Evolutionary conservation across 495 filamentous ascomycete species (phyloP).

Genomic region (Penicillium maclennaniae): DNA sequence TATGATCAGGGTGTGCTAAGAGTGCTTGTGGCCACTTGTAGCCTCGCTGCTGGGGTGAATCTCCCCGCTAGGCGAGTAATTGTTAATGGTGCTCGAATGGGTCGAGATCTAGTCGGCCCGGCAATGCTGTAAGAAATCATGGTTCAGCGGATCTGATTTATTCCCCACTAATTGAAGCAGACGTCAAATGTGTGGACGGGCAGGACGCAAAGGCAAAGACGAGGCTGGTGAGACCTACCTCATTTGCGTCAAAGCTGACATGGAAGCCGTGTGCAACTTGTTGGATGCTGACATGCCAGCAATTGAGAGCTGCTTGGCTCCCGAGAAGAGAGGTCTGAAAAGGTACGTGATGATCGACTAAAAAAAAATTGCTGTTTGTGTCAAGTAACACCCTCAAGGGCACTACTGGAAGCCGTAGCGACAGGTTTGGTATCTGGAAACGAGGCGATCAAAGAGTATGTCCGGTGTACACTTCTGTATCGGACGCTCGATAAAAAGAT

Average conservation of each 20-base stretch:
- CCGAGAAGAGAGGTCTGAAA: slow-evolving; percentile 66
- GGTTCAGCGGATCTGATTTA: not conserved
- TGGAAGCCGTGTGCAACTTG: slow-evolving; percentile 65
- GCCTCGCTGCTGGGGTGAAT: slow-evolving; percentile 83
- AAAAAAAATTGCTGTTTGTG: not conserved
- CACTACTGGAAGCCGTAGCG: slow-evolving; percentile 70
- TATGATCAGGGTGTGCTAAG: slow-evolving; percentile 69
- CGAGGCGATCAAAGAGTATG: slow-evolving; percentile 67
- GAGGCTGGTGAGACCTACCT: slow-evolving; percentile 77
- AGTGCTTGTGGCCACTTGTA: slow-evolving; percentile 77
- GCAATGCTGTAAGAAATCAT: slow-evolving; percentile 58
- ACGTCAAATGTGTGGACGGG: slow-evolving; percentile 80
- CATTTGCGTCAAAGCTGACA: slow-evolving; percentile 66
- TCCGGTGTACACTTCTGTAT: slow-evolving; percentile 64
- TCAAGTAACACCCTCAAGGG: slow-evolving; percentile 39
- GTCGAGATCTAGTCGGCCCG: slow-evolving; percentile 69
- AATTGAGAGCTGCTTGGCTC: slow-evolving; percentile 65
- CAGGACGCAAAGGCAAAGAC: slow-evolving; percentile 80
- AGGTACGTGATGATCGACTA: slow-evolving; percentile 36
- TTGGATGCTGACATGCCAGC: slow-evolving; percentile 70
- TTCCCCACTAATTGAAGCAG: slow-evolving; percentile 32
- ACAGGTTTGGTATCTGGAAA: slow-evolving; percentile 66
- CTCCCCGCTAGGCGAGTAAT: slow-evolving; percentile 73
- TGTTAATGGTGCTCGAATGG: slow-evolving; percentile 74
- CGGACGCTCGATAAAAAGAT: slow-evolving; percentile 54